Base-by-base conservation (phyloP, 1,284 basidiomycete genomes). In the Ganoderma lingzhi region DNA sequence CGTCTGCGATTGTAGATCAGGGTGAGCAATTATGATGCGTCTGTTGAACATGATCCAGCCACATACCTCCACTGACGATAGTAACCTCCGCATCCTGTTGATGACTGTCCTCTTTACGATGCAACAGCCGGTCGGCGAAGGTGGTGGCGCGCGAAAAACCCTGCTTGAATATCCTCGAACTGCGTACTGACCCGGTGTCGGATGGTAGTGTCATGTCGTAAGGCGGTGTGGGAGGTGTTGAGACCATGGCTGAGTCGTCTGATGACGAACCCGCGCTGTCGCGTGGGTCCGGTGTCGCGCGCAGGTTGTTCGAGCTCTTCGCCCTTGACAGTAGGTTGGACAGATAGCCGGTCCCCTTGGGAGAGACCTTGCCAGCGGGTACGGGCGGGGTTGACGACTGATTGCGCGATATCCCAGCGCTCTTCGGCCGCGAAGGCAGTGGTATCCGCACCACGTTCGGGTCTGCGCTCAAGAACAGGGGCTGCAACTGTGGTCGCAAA, bases 261-360 rank as follows among this genome's bases (percentile, higher is more conserved):
- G 78, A 79, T 1, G 80, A 80, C 10, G 80, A 81, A 37, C 78
- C 78, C 53, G 78, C 66, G 69, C 80, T 82, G 28, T 76, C 70
- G 30, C 80, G 77, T 14, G 78, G 75, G 19, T 77, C 77, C 0
- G 37, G 59, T 6, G 76, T 73, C 67, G 75, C 73, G 3, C 71
- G 69, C 35, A 73, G 63, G 62, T 69, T 71, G 51, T 67, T 59
- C 32, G 74, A 65, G 63, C 76, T 80, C 61, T 78, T 76, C 32
- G 74, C 76, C n/a, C 78, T 74, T 23, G 74, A 69, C 45, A 77
- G 69, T n/a, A 76, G 74, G 53, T 75, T 76, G 53, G 76, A 76
- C 65, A 78, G 75, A 67, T 77, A 78, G 28, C 77, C 75, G 12
- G 76, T 76, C n/a, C 77, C 74, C 58, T 72, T 69, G 10, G 75